Evolutionary conservation across 352 stramenopile genomes (phyloP).

Genomic region (Globisporangium takayamanum): DNA sequence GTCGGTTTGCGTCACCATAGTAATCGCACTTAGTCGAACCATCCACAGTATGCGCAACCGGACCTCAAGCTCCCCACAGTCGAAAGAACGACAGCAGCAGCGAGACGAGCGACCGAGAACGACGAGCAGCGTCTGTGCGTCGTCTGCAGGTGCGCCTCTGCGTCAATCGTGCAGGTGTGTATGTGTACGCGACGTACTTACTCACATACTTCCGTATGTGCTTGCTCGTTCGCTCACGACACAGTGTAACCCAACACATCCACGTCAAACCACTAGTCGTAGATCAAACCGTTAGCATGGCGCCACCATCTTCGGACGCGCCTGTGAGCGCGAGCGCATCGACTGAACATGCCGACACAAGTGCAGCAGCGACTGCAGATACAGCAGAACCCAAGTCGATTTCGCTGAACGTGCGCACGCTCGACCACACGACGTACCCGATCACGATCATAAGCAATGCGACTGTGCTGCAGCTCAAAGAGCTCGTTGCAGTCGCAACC

Average conservation of each 20-base stretch:
- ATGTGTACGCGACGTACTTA: no score
- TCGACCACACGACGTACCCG: conserved; percentile 79
- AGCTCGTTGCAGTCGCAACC: conserved; percentile 55
- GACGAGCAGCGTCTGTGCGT: no score
- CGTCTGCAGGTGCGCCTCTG: no score
- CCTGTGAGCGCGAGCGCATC: not conserved
- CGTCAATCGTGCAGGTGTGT: no score
- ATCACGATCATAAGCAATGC: conserved; percentile 56
- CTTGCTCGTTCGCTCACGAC: not conserved
- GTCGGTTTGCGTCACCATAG: no score
- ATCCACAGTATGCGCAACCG: no score
- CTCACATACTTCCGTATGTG: no score
- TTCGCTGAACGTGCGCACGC: conserved; percentile 73
- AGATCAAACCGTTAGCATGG: not conserved
- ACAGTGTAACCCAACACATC: not conserved
- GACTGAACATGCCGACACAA: not conserved
- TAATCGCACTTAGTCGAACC: no score
- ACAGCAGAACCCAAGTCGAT: conserved; percentile 20
- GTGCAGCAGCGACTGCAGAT: not conserved
- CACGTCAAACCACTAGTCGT: no score
- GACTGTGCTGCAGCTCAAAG: conserved; percentile 73
- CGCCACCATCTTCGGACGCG: not conserved
- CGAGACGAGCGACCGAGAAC: no score
- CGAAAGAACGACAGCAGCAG: no score
- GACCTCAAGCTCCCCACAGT: no score